These are phyloP conservation scores for Acanthamoeba healyi DNA, from an alignment of 208 protist genomes.

Conservation along the genomic window DNA sequence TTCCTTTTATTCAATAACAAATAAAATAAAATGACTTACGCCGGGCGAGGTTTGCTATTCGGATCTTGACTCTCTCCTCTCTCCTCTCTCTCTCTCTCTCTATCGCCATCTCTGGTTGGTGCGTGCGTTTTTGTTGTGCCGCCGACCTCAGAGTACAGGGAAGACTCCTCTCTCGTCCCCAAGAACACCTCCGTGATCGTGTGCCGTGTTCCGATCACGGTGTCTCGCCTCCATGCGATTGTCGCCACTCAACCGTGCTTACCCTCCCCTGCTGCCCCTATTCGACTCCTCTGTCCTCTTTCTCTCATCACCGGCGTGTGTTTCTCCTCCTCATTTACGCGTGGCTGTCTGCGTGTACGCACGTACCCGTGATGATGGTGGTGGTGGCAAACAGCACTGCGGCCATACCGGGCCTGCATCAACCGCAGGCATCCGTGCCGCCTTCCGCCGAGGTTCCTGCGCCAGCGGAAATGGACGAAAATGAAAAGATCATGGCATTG, in stretches of 20 bases:
- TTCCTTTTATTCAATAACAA: not conserved
- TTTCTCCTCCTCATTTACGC: too few species aligned
- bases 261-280: not conserved
- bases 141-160: conserved; percentile 79
- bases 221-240: not conserved
- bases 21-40: not conserved
- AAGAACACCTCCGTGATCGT: conserved; percentile 88
- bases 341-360: too few species aligned
- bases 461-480: not conserved
- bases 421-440: not conserved
- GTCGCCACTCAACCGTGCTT: conserved; percentile 2
- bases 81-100: too few species aligned
- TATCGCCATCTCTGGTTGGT: not conserved
- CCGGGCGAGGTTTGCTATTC: too few species aligned
- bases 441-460: not conserved
- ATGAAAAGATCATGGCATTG: conserved; percentile 20
- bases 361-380: not conserved
- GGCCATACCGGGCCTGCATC: not conserved
- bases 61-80: too few species aligned
- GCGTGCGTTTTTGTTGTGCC: not conserved
- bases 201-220: conserved; percentile 77
- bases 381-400: not conserved
- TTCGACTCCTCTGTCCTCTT: not conserved
- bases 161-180: conserved; percentile 83
- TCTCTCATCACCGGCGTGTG: too few species aligned